Conservation (phyloP, 768 basidiomycete species). For the Termitomyces sp. region DNA sequence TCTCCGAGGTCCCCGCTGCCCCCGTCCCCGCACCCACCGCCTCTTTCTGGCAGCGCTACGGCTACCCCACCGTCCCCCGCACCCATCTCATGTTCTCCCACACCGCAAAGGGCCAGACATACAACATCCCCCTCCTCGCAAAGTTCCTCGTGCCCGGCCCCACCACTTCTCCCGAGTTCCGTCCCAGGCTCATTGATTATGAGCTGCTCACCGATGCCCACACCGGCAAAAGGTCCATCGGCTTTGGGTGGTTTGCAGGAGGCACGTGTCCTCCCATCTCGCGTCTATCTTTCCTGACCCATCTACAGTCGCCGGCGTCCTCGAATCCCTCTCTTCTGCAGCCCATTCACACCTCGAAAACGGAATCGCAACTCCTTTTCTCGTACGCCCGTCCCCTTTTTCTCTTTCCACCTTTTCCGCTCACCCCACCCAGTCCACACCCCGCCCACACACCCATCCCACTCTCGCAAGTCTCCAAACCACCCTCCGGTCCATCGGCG, state of each 20-base stretch:
- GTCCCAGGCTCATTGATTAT: slow-evolving; percentile 72
- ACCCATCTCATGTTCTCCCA: slow-evolving; percentile 93
- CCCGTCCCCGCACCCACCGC: slow-evolving; percentile 22
- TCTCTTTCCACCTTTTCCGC: background rate
- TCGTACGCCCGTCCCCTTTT: slow-evolving; percentile 51
- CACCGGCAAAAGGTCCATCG: slow-evolving; percentile 73
- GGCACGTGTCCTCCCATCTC: slow-evolving; percentile 39
- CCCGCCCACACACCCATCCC: slow-evolving; percentile 73
- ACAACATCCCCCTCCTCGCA: slow-evolving; percentile 78
- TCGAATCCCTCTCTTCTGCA: slow-evolving; percentile 76
- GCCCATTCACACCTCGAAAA: slow-evolving; percentile 76
- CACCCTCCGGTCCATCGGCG: slow-evolving; percentile 55
- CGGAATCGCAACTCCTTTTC: slow-evolving; percentile 79
- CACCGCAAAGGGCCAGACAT: slow-evolving; percentile 82
- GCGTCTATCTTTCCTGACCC: slow-evolving; percentile 3
- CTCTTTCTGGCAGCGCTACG: slow-evolving; percentile 6
- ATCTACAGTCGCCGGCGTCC: slow-evolving; percentile 68
- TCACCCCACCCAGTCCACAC: slow-evolving; percentile 45
- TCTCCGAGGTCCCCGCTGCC: slow-evolving; percentile 57
- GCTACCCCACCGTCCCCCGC: slow-evolving; percentile 40
- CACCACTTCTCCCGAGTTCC: background rate
- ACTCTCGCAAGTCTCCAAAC: slow-evolving; percentile 49
- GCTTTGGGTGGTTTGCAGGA: slow-evolving; percentile 92
- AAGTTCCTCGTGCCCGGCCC: slow-evolving; percentile 43
- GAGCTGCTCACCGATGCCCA: slow-evolving; percentile 71